phyloP scores from a whole-genome alignment of 768 basidiomycete species.

The Cystobasidium ongulense region DNA sequence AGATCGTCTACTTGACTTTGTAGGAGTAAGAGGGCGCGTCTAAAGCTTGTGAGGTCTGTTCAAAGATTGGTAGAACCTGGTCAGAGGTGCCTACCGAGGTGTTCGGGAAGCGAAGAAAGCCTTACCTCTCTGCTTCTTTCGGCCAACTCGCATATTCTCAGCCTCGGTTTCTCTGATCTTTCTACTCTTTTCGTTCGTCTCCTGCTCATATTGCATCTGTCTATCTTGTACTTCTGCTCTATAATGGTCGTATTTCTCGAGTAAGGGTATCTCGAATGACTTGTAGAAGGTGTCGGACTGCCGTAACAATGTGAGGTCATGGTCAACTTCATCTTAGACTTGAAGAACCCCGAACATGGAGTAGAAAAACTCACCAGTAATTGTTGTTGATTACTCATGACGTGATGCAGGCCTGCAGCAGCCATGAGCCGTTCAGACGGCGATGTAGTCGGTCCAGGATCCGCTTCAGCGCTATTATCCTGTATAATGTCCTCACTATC shows the following conservation, averaged over 20 bases:
- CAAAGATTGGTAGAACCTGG: no score
- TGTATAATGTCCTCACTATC: not conserved
- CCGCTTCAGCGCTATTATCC: not conserved
- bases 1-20: slow-evolving; percentile 33
- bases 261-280: slow-evolving; percentile 26
- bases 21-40: slow-evolving; percentile 17
- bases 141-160: slow-evolving; percentile 27
- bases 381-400: slow-evolving; percentile 34
- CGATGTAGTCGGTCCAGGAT: not conserved
- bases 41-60: slow-evolving; percentile 31
- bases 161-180: slow-evolving; percentile 32
- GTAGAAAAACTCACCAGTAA: not conserved
- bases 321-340: no score
- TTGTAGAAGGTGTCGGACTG: slow-evolving; percentile 34
- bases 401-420: slow-evolving; percentile 30
- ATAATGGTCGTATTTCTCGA: slow-evolving; percentile 30
- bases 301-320: not conserved
- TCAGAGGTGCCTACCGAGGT: no score
- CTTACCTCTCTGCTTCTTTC: slow-evolving; percentile 35
- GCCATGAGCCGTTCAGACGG: slow-evolving; percentile 26
- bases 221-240: slow-evolving; percentile 27
- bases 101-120: not conserved
- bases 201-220: slow-evolving; percentile 29
- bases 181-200: slow-evolving; percentile 31
- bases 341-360: not conserved